A percentile compares a stretch with the other conserved stretches of the same genome.
Conservation (phyloP, 2,329 filamentous ascomycete species). For the Pseudocercospora ulei region DNA sequence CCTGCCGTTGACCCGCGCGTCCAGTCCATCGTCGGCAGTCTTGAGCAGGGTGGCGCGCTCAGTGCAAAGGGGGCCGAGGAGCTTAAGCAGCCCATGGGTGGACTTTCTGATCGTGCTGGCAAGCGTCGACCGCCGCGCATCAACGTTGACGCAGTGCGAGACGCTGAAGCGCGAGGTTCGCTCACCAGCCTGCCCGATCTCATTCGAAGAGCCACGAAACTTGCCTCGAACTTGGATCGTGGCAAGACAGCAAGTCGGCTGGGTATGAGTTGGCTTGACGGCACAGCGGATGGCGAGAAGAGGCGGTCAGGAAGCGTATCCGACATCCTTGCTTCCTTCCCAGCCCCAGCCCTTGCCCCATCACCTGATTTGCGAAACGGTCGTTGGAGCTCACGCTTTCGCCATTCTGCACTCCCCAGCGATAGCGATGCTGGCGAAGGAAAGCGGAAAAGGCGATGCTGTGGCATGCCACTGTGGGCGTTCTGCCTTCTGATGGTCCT, state of each 20-base stretch:
- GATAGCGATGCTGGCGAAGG: constrained; percentile 27
- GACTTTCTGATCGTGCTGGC: constrained; percentile 38
- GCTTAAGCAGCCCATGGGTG: constrained; percentile 29
- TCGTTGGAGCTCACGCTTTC: constrained; percentile 13
- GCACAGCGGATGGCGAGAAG: constrained; percentile 27
- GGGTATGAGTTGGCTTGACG: constrained; percentile 44
- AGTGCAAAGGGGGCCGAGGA: constrained; percentile 28
- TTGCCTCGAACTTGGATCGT: constrained; percentile 79
- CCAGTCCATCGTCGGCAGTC: constrained; percentile 27
- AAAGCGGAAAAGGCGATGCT: constrained; percentile 55
- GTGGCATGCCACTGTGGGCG: constrained; percentile 70
- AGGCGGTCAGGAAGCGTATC: constrained; percentile 48
- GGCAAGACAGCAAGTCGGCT: constrained; percentile 58
- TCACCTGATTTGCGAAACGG: constrained; percentile 22
- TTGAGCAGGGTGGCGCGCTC: constrained; percentile 33
- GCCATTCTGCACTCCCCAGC: constrained; percentile 26
- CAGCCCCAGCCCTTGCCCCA: constrained; percentile 44
- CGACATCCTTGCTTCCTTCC: constrained; percentile 57
- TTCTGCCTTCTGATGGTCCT: constrained; percentile 60
- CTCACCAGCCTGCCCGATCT: constrained; percentile 86
- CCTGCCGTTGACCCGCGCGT: constrained; percentile 24
- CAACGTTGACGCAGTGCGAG: constrained; percentile 70
- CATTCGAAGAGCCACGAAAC: constrained; percentile 73
- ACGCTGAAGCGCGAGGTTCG: constrained; percentile 75
- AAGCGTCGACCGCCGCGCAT: constrained; percentile 56